These are phyloP conservation scores for Rutstroemia sp. DNA, from an alignment of 2,329 filamentous ascomycete species.

Conservation along the genomic window DNA sequence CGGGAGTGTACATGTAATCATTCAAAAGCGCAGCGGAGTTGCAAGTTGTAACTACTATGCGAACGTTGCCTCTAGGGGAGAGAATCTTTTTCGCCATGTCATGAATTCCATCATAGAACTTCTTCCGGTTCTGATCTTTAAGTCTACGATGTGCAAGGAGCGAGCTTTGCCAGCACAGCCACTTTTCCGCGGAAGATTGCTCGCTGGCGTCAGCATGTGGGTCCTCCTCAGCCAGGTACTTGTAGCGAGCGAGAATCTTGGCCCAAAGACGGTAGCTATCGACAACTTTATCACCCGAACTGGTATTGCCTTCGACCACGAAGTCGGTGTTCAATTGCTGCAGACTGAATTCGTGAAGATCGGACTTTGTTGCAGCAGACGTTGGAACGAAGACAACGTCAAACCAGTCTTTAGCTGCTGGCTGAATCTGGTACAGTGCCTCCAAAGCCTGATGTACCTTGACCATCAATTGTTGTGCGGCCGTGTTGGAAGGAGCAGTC, in stretches of 20 bases:
- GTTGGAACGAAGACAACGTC: conserved; percentile 3
- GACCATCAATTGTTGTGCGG: neutral
- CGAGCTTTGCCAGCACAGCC: neutral
- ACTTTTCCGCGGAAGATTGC: neutral
- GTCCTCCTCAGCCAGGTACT: neutral
- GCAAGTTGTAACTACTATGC: conserved; percentile 10
- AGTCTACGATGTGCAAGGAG: neutral
- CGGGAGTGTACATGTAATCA: neutral
- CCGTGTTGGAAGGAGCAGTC: conserved; percentile 8
- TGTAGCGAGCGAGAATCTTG: neutral
- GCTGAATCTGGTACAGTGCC: neutral
- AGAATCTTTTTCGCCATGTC: neutral
- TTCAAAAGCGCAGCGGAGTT: neutral
- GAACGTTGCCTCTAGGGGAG: neutral
- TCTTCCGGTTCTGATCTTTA: neutral
- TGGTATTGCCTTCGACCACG: neutral
- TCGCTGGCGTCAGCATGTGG: neutral
- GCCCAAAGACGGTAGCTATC: neutral
- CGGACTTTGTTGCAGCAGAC: neutral
- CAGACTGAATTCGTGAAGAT: neutral
- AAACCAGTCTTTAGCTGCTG: neutral
- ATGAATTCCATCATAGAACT: neutral
- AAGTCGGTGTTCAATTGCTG: neutral
- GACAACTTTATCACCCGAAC: neutral
- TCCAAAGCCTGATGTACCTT: neutral